Percentiles rank a stretch among this genome's conserved stretches.
Conservation (phyloP, 2,329 filamentous ascomycete species). For the Sclerotinia nivalis region DNA sequence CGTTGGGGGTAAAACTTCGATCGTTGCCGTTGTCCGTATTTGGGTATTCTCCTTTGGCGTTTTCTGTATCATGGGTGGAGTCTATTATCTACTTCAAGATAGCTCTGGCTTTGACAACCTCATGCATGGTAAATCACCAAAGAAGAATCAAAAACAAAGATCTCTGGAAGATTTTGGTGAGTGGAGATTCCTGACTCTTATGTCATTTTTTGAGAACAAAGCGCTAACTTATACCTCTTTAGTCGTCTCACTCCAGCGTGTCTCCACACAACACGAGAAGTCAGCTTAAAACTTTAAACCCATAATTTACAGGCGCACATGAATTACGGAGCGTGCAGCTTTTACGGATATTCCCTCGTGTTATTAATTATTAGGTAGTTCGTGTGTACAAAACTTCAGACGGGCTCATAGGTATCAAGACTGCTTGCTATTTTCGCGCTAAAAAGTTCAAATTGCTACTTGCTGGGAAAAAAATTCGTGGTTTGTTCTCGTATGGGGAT, state of each 20-base stretch:
- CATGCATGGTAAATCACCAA: slow-evolving; percentile 86
- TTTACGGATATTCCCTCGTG: slow-evolving; percentile 20
- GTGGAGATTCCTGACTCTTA: slow-evolving; percentile 42
- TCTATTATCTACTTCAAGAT: slow-evolving; percentile 80
- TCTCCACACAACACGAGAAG: slow-evolving; percentile 91
- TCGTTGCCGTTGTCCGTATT: slow-evolving; percentile 82
- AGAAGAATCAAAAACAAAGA: slow-evolving; percentile 79
- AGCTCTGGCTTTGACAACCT: slow-evolving; percentile 84
- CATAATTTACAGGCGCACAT: slow-evolving; percentile 22
- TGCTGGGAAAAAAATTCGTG: slow-evolving; percentile 9
- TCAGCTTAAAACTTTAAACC: slow-evolving; percentile 56
- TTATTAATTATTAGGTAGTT: slow-evolving; percentile 22
- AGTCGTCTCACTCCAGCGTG: slow-evolving; percentile 88
- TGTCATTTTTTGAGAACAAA: slow-evolving; percentile 17
- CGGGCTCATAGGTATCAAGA: slow-evolving; percentile 16
- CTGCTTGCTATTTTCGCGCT: slow-evolving; percentile 22
- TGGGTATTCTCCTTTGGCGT: slow-evolving; percentile 91
- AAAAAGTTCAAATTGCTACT: slow-evolving; percentile 20
- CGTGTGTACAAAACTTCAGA: slow-evolving; percentile 25
- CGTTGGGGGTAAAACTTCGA: slow-evolving; percentile 66
- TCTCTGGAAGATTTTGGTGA: slow-evolving; percentile 87
- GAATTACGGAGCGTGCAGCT: slow-evolving; percentile 19
- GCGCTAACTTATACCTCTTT: slow-evolving; percentile 50
- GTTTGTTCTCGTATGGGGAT: slow-evolving; percentile 4
- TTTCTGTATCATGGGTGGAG: slow-evolving; percentile 75